phyloP scores from a whole-genome alignment of 805 yeast genomes.

The Candida coleopterorum region DNA sequence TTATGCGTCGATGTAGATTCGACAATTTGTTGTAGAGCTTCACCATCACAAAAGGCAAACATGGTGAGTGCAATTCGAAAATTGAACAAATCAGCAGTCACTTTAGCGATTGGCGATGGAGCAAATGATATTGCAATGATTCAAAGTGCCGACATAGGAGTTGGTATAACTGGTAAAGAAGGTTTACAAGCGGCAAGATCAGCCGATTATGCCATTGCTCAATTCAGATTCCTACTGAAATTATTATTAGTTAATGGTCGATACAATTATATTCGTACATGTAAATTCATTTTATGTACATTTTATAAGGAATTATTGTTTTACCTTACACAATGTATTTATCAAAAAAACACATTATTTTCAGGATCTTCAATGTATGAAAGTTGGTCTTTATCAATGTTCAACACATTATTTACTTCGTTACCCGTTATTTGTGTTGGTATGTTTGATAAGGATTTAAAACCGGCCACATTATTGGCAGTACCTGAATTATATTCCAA shows the following conservation, averaged over 20 bases:
- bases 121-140: slow-evolving; percentile 99
- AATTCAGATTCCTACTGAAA: slow-evolving; percentile 79
- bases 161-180: slow-evolving; percentile 96
- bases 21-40: slow-evolving; percentile 92
- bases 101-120: slow-evolving; percentile 97
- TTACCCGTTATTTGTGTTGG: slow-evolving; percentile 89
- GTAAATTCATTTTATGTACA: slow-evolving; percentile 87
- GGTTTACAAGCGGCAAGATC: slow-evolving; percentile 96
- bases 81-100: slow-evolving; percentile 64
- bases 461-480: slow-evolving; percentile 82
- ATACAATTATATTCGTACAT: slow-evolving; percentile 87
- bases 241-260: slow-evolving; percentile 90
- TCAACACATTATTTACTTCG: slow-evolving; percentile 91
- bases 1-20: slow-evolving; percentile 85
- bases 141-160: slow-evolving; percentile 96
- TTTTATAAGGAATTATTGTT: slow-evolving; percentile 92
- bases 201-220: slow-evolving; percentile 93
- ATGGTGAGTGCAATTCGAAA: slow-evolving; percentile 80
- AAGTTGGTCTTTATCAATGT: slow-evolving; percentile 96
- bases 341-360: slow-evolving; percentile 80
- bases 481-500: slow-evolving; percentile 83
- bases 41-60: slow-evolving; percentile 92
- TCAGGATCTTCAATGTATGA: slow-evolving; percentile 94
- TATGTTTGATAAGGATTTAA: slow-evolving; percentile 88
- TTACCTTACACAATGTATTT: slow-evolving; percentile 82